Percentiles rank a stretch among this genome's conserved stretches.
Evolutionary conservation across 176 grass and related monocot genomes (phyloP).

Genomic region (Oropetium thomaeum): DNA sequence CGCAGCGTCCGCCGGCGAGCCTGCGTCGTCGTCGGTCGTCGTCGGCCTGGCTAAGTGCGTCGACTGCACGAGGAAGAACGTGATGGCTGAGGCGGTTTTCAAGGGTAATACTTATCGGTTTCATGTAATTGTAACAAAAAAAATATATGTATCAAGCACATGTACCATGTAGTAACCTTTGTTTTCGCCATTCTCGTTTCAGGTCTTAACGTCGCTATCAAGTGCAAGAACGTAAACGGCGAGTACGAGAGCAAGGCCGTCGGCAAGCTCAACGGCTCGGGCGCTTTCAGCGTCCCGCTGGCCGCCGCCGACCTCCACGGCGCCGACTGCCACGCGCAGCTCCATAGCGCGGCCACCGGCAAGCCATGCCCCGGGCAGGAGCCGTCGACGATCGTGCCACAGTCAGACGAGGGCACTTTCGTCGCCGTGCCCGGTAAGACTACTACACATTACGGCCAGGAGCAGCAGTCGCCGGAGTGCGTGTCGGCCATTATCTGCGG

Average conservation of each 20-base stretch:
- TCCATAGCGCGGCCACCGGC: slow-evolving; percentile 8
- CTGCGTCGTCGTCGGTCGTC: background rate
- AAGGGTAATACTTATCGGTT: background rate
- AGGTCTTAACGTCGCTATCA: slow-evolving; percentile 22
- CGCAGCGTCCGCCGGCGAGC: background rate
- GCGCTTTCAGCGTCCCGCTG: slow-evolving; percentile 4
- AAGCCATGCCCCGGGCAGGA: slow-evolving; percentile 20
- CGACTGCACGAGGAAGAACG: slow-evolving; percentile 4
- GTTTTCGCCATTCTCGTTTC: background rate
- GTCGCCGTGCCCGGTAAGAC: slow-evolving; percentile 8
- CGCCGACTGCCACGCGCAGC: slow-evolving; percentile 16
- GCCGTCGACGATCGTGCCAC: slow-evolving; percentile 1
- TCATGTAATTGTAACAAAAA: too few species aligned
- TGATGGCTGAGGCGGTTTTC: slow-evolving; percentile 3
- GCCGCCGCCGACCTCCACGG: background rate
- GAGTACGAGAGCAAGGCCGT: slow-evolving; percentile 20
- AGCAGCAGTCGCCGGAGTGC: background rate
- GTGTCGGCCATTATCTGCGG: background rate
- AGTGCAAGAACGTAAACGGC: slow-evolving; percentile 12
- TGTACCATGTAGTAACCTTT: too few species aligned
- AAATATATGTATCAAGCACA: too few species aligned
- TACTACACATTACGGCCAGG: too few species aligned
- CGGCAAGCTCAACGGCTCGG: background rate
- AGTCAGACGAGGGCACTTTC: background rate
- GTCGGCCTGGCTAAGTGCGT: slow-evolving; percentile 12